Conservation (phyloP, 139 green algal genomes). For the Diplosphaera chodatii region DNA sequence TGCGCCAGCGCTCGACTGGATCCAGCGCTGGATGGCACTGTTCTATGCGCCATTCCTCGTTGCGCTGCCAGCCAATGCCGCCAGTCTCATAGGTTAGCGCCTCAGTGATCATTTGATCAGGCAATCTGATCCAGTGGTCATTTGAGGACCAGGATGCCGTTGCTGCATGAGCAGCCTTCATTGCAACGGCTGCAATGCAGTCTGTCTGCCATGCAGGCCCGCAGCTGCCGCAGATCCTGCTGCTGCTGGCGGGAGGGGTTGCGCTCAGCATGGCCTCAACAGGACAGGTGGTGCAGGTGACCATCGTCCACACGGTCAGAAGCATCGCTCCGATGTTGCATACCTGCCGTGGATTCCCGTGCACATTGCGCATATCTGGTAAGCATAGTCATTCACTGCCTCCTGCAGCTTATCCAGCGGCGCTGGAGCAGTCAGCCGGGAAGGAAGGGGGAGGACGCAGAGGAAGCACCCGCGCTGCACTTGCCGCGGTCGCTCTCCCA, state of each 20-base stretch:
- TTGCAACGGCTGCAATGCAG: too few relatives aligned
- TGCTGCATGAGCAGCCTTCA: too few relatives aligned
- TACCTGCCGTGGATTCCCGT: too few relatives aligned
- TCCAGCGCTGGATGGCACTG: slow-evolving; percentile 77
- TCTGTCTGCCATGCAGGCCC: slow-evolving; percentile 15
- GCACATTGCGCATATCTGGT: too few relatives aligned
- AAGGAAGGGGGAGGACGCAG: slow-evolving; percentile 40
- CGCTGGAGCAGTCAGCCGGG: neutral
- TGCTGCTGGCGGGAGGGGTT: slow-evolving; percentile 47
- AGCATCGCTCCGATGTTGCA: too few relatives aligned
- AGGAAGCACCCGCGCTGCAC: too few relatives aligned
- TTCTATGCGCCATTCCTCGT: slow-evolving; percentile 89
- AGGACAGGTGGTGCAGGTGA: slow-evolving; percentile 35
- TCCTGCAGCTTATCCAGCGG: slow-evolving; percentile 27
- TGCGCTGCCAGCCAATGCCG: slow-evolving; percentile 53
- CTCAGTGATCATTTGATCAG: too few relatives aligned
- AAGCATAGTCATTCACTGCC: too few relatives aligned
- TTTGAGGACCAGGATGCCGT: too few relatives aligned
- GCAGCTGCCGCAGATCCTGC: slow-evolving; percentile 42
- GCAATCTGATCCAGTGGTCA: too few relatives aligned
- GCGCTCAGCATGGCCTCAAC: slow-evolving; percentile 56
- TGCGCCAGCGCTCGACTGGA: slow-evolving; percentile 66
- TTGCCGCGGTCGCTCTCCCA: slow-evolving; percentile 5
- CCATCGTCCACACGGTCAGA: too few relatives aligned
- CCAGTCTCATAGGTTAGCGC: neutral